Evolutionary conservation across 768 basidiomycete species (phyloP).

Genomic region (Filobasidium floriforme): DNA sequence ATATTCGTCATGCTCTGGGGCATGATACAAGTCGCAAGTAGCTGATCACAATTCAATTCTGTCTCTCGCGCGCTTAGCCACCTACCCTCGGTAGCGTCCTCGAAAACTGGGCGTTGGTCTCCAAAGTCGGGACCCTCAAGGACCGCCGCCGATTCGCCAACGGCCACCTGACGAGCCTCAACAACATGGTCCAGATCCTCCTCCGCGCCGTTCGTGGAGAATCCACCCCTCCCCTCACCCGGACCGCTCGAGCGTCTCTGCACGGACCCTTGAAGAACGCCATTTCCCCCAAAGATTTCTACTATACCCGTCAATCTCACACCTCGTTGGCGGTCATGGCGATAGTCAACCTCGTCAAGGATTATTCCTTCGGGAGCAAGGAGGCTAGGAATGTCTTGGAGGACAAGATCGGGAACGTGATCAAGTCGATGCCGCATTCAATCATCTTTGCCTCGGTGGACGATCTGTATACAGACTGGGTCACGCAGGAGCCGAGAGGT

Average conservation of each 20-base stretch:
- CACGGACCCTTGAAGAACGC: conserved; percentile 35
- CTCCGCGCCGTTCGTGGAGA: conserved; percentile 81
- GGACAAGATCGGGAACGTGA: conserved; percentile 73
- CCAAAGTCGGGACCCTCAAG: conserved; percentile 62
- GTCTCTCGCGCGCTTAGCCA: conserved; percentile 51
- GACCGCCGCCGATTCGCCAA: conserved; percentile 83
- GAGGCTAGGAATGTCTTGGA: conserved; percentile 47
- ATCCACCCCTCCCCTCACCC: conserved; percentile 57
- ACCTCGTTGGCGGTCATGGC: conserved; percentile 88
- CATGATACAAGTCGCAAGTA: no score
- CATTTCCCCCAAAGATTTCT: conserved; percentile 65
- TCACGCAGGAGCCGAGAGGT: conserved; percentile 3
- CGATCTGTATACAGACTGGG: conserved; percentile 75
- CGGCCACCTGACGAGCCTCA: conserved; percentile 74
- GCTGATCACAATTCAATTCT: no score
- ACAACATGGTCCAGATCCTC: conserved; percentile 87
- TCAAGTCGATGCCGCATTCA: conserved; percentile 77
- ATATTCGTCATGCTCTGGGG: background rate
- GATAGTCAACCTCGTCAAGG: conserved; percentile 73
- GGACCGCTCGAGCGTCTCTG: conserved; percentile 52
- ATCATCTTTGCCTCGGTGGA: conserved; percentile 85
- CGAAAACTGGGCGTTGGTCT: conserved; percentile 81
- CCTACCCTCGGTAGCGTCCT: conserved; percentile 86
- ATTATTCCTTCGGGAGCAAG: conserved; percentile 66
- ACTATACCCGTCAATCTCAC: conserved; percentile 83